These are phyloP conservation scores for Fusarium denticulatum DNA, from an alignment of 2,329 filamentous ascomycete species.

Conservation along the genomic window DNA sequence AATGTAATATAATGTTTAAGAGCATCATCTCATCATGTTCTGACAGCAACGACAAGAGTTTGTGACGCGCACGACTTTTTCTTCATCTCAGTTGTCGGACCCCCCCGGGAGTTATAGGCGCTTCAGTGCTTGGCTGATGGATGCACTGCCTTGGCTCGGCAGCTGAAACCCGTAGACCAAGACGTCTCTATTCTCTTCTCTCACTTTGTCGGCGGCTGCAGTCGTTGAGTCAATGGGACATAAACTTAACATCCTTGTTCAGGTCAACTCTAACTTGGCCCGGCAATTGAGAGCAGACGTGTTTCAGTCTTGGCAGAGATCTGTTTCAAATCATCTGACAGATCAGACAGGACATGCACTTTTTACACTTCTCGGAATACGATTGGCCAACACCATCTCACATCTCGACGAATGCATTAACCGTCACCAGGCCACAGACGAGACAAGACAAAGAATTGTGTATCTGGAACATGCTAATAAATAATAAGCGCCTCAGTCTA, in stretches of 20 bases:
- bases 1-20: background rate
- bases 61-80: slow-evolving; percentile 31
- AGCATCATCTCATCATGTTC: slow-evolving; percentile 21
- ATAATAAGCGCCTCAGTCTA: background rate
- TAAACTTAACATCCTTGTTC: background rate
- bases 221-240: background rate
- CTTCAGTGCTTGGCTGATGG: background rate
- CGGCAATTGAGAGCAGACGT: background rate
- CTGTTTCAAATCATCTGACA: background rate
- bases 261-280: background rate
- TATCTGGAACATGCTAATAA: background rate
- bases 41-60: background rate
- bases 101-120: background rate
- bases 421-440: background rate
- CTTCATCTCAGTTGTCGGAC: background rate
- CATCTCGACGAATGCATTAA: background rate
- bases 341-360: background rate
- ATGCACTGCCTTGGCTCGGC: slow-evolving; percentile 37
- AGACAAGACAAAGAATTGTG: background rate
- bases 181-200: background rate
- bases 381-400: background rate
- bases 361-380: background rate
- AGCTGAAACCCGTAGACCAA: slow-evolving; percentile 30
- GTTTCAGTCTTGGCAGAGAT: slow-evolving; percentile 22
- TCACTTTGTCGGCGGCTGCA: background rate